Evolutionary conservation across 2,329 filamentous ascomycete genomes (phyloP).

Genomic region (Alternaria sp.): DNA sequence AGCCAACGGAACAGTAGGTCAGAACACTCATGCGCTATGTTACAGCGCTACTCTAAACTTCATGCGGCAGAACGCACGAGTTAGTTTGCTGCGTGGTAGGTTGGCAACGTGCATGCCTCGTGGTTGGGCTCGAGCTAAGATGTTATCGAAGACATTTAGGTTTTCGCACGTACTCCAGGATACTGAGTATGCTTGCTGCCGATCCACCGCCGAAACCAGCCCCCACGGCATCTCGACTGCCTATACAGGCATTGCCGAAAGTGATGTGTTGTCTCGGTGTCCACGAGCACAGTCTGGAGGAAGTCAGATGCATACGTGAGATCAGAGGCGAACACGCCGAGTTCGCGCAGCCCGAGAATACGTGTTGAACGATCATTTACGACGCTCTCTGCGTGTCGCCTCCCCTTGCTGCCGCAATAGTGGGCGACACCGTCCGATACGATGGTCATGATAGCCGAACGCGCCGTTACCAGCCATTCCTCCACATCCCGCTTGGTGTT

Average conservation of each 20-base stretch:
- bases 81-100: constrained; percentile 1
- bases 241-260: not conserved
- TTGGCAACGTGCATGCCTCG: constrained; percentile 12
- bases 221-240: not conserved
- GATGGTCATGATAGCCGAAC: not conserved
- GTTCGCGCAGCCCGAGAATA: not conserved
- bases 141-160: constrained; percentile 2
- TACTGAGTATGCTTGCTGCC: constrained; percentile 9
- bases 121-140: constrained; percentile 12
- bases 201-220: constrained; percentile 6
- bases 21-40: not conserved
- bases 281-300: not conserved
- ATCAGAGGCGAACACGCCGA: not conserved
- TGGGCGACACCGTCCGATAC: not conserved
- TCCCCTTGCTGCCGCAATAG: not conserved
- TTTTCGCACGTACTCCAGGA: constrained; percentile 3
- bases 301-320: not conserved
- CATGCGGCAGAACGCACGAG: constrained; percentile 1
- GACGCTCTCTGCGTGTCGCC: not conserved
- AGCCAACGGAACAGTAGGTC: constrained; percentile 3
- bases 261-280: not conserved
- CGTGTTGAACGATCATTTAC: not conserved
- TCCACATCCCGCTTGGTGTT: constrained; percentile 2
- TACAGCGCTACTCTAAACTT: not conserved
- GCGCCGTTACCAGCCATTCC: not conserved